Evolutionary conservation across 2,329 filamentous ascomycete genomes (phyloP), one percentile per base, ranked within the genome.

Genomic region (Penicillium vulpinum): DNA sequence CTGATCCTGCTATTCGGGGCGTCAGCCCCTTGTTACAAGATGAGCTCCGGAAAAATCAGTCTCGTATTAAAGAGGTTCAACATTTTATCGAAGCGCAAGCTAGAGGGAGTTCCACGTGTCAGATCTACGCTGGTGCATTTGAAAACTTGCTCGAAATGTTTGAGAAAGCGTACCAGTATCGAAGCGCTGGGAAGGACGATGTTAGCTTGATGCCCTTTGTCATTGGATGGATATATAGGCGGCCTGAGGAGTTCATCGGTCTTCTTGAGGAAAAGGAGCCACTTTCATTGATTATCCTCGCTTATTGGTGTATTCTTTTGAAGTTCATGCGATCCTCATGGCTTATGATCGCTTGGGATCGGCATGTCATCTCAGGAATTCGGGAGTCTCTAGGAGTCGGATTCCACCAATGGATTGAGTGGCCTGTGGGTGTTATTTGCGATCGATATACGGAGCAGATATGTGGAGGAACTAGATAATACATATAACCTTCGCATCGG

Each of bases 261-360:
- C 45, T 52, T 9, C 44, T 74, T 11, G 70, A 74, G 43, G 44
- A 50, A 2, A 71, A 67, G 40, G 63, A 72, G 11, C 58, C 68
- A 5, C 38, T 61, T 29, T 65, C 68, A 1, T 49, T 74, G 16
- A 50, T 71, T 1, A 50, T 73, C 6, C 52, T 74, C 31, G 67
- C 67, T 0, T 59, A 72, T 31, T 75, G 72, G 71, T 64, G 60
- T 36, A 62, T 73, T 7, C 36, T 74, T 5, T 44, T 75, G 22
- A 63, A 60, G 38, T 70, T 67, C 48, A 72, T 74, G 71, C 51
- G 63, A 10, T 58, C 61, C 0, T 54, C 57, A 0, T 75, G 72
- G 72, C 67, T 74, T 39, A 74, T 73, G 66, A 36, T 53, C 11
- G 70, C 66, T 2, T 74, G 72, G 72, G 64, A 68, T 38, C 47